A percentile compares a stretch with the other conserved stretches of the same genome.
Evolutionary conservation across 2,329 filamentous ascomycete genomes (phyloP).

Genomic region (Kalaharituber pfeilii): DNA sequence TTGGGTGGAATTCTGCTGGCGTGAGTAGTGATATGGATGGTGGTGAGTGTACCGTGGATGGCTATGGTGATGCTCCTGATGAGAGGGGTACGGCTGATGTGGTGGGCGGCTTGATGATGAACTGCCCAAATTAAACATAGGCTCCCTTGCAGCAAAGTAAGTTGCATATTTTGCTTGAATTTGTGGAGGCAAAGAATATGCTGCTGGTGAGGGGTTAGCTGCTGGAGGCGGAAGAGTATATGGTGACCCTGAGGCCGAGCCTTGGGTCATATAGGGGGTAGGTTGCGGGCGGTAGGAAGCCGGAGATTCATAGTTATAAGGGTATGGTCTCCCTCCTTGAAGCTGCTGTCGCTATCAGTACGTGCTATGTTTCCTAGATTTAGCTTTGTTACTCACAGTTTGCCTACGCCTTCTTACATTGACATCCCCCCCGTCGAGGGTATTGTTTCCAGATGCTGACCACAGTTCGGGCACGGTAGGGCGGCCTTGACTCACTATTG

Average conservation of each 20-base stretch:
- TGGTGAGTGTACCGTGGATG: conserved; percentile 13
- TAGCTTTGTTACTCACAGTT: background rate
- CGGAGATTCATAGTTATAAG: background rate
- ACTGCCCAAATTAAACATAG: background rate
- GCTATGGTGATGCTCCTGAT: too few relatives aligned
- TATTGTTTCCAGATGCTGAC: background rate
- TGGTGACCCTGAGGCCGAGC: background rate
- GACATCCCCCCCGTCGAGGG: background rate
- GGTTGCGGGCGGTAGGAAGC: background rate
- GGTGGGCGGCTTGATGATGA: too few relatives aligned
- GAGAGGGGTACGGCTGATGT: too few relatives aligned
- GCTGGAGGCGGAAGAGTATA: background rate
- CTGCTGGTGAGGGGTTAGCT: background rate
- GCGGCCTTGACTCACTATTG: background rate
- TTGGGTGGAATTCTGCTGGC: conserved; percentile 7
- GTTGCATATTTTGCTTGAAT: background rate
- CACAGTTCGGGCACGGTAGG: background rate
- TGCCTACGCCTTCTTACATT: background rate
- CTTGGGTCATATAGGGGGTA: background rate
- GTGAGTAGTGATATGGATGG: conserved; percentile 7
- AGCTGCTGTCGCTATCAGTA: background rate
- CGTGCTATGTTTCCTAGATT: background rate
- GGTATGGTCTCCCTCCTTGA: background rate
- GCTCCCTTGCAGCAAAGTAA: background rate
- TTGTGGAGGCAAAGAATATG: background rate